phyloP scores from a whole-genome alignment of 495 filamentous ascomycete genomes.

The Penicillium pulvis region DNA sequence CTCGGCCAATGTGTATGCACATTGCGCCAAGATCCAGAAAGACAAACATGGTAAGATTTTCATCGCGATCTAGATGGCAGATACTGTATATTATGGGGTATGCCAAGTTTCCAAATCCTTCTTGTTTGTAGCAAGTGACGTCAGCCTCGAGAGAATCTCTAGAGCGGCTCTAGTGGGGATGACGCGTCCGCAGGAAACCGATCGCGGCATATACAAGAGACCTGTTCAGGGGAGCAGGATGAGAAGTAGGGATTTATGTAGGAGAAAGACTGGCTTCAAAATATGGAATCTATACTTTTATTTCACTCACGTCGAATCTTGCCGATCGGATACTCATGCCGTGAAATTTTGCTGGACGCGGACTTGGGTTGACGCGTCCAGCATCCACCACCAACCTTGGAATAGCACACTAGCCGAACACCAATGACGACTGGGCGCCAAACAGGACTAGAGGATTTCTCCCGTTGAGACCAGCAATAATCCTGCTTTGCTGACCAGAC shows the following conservation, averaged over 20 bases:
- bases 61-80: not conserved
- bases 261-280: not conserved
- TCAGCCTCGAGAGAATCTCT: not conserved
- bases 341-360: not conserved
- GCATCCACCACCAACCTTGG: slow-evolving; percentile 1
- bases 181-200: not conserved
- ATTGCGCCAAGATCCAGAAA: slow-evolving; percentile 1
- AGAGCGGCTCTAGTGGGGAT: not conserved
- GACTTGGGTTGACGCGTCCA: slow-evolving; percentile 1
- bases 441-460: not conserved
- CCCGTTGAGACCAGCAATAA: not conserved
- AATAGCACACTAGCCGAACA: not conserved
- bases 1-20: not conserved
- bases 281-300: not conserved
- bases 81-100: not conserved
- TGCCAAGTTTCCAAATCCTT: not conserved
- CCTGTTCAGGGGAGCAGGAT: not conserved
- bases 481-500: not conserved
- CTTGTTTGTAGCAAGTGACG: not conserved
- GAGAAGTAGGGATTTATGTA: not conserved
- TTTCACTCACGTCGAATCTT: not conserved
- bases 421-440: not conserved
- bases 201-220: not conserved
- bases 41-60: slow-evolving; percentile 1
- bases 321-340: not conserved